Conservation (phyloP, 805 yeast species). For the Candida pini region DNA sequence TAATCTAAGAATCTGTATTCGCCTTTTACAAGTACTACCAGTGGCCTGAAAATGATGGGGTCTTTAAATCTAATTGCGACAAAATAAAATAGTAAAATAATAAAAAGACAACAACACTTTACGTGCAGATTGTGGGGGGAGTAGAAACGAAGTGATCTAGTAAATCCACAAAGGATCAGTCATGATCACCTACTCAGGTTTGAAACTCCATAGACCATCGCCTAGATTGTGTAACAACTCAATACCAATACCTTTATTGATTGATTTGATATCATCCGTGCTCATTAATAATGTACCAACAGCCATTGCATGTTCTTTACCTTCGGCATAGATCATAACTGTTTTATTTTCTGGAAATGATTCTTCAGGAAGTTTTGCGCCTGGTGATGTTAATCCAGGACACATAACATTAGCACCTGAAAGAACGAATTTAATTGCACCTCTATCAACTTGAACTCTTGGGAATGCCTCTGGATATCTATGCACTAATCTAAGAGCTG, state of each 20-base stretch:
- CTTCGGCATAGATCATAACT: constrained; percentile 85
- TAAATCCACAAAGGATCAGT: no score
- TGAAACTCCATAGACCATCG: constrained; percentile 83
- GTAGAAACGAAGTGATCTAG: no score
- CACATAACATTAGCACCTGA: constrained; percentile 98
- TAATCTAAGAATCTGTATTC: no score
- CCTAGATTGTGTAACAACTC: constrained; percentile 81
- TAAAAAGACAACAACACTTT: no score
- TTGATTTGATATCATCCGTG: constrained; percentile 76
- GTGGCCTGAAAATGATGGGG: no score
- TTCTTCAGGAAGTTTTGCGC: constrained; percentile 77
- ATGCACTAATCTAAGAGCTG: constrained; percentile 70
- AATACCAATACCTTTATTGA: constrained; percentile 86
- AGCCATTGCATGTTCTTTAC: constrained; percentile 86
- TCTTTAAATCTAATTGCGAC: no score
- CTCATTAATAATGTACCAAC: constrained; percentile 85
- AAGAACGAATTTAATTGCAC: constrained; percentile 92
- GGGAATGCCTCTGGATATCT: constrained; percentile 82
- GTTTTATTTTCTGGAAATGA: constrained; percentile 61
- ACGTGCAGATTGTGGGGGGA: no score
- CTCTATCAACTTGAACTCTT: constrained; percentile 84
- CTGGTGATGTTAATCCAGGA: constrained; percentile 85
- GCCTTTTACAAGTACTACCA: no score
- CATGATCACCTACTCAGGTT: no score
- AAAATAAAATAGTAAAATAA: no score